Percentiles rank a stretch among this genome's conserved stretches.
These are phyloP conservation scores for Fusarium coicis DNA, from an alignment of 2,329 filamentous ascomycete species.

Conservation along the genomic window DNA sequence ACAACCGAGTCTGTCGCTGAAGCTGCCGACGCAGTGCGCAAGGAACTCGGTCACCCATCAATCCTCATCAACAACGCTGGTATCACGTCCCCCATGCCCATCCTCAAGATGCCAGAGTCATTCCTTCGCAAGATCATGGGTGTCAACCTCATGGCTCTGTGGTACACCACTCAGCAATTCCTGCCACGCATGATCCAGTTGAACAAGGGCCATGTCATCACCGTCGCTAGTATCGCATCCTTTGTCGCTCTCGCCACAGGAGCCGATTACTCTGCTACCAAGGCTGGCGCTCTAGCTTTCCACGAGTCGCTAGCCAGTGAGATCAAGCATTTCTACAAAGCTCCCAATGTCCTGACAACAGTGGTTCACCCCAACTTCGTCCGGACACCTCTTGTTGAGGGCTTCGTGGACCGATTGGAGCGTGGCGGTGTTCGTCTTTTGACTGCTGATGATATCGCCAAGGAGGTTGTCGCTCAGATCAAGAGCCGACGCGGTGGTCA, in stretches of 20 bases:
- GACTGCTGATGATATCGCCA: slow-evolving; percentile 52
- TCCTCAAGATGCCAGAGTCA: slow-evolving; percentile 66
- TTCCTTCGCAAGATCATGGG: slow-evolving; percentile 73
- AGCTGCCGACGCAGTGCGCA: slow-evolving; percentile 52
- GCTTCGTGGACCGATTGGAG: slow-evolving; percentile 45
- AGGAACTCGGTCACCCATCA: slow-evolving; percentile 68
- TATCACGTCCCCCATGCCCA: slow-evolving; percentile 66
- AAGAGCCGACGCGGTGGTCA: slow-evolving; percentile 57
- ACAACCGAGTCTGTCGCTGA: slow-evolving; percentile 57
- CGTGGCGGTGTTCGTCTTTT: slow-evolving; percentile 46
- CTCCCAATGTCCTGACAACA: slow-evolving; percentile 70
- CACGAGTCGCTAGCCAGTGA: slow-evolving; percentile 72
- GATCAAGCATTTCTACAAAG: slow-evolving; percentile 67
- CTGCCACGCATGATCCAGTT: slow-evolving; percentile 69
- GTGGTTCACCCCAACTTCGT: slow-evolving; percentile 69
- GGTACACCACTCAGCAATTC: slow-evolving; percentile 72
- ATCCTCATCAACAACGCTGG: slow-evolving; percentile 79
- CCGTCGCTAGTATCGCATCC: slow-evolving; percentile 73
- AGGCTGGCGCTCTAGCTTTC: slow-evolving; percentile 73
- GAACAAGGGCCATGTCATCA: slow-evolving; percentile 79
- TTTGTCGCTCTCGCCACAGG: slow-evolving; percentile 69
- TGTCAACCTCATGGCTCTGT: slow-evolving; percentile 75
- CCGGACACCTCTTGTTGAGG: slow-evolving; percentile 57
- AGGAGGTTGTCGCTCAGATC: slow-evolving; percentile 57
- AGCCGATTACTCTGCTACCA: slow-evolving; percentile 73